phyloP scores from a whole-genome alignment of 352 stramenopile species.

The Phytophthora europaea region DNA sequence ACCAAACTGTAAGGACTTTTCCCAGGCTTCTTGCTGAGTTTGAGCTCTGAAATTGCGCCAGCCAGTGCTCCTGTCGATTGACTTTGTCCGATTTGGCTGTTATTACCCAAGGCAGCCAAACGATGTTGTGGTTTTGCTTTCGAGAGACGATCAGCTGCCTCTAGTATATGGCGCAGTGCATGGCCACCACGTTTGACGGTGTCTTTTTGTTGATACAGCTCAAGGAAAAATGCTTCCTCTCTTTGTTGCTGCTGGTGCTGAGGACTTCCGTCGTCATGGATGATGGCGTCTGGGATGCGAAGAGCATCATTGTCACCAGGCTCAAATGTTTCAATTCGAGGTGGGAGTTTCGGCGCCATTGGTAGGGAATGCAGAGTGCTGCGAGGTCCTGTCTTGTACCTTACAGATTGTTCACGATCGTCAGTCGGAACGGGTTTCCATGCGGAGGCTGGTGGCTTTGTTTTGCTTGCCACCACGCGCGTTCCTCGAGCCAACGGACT shows the following conservation, averaged over 20 bases:
- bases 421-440: slow-evolving; percentile 67
- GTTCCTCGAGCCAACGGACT: slow-evolving; percentile 12
- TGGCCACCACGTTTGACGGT: slow-evolving; percentile 49
- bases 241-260: slow-evolving; percentile 44
- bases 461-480: slow-evolving; percentile 9
- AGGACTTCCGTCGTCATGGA: slow-evolving; percentile 22
- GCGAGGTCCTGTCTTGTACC: slow-evolving; percentile 29
- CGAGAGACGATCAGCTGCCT: slow-evolving; percentile 57
- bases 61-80: slow-evolving; percentile 54
- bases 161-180: slow-evolving; percentile 80
- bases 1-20: slow-evolving; percentile 75
- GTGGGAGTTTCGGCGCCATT: slow-evolving; percentile 60
- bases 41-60: slow-evolving; percentile 53
- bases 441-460: slow-evolving; percentile 60
- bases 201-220: slow-evolving; percentile 71
- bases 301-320: slow-evolving; percentile 45
- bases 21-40: slow-evolving; percentile 30
- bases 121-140: slow-evolving; percentile 60
- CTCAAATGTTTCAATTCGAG: slow-evolving; percentile 69
- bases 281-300: slow-evolving; percentile 26
- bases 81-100: slow-evolving; percentile 42
- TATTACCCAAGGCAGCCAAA: slow-evolving; percentile 46
- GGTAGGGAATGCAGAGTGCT: slow-evolving; percentile 48
- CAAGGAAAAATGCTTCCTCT: slow-evolving; percentile 79
- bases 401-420: slow-evolving; percentile 20